These are phyloP conservation scores for Ceriops tagal DNA, from an alignment of 345 rosid genomes.

Conservation along the genomic window DNA sequence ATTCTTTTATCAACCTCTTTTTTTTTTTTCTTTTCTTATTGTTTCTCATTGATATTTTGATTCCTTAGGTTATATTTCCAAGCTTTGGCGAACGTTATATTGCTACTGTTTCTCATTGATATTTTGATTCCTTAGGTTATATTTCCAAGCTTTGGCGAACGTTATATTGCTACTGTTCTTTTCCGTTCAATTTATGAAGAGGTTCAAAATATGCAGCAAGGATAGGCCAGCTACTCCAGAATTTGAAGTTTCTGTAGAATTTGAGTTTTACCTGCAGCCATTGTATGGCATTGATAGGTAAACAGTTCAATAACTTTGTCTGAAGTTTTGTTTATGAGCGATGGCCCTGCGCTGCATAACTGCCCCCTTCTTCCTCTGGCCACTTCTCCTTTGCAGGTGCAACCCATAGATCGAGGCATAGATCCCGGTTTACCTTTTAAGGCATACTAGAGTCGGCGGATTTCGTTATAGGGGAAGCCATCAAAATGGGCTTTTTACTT, in stretches of 20 bases:
- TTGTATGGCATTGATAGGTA: conserved; percentile 6
- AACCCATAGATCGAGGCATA: neutral
- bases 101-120: conserved; percentile 40
- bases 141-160: conserved; percentile 90
- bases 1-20: neutral
- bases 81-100: conserved; percentile 89
- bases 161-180: conserved; percentile 68
- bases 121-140: conserved; percentile 41
- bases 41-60: neutral
- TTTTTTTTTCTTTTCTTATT: conserved; percentile 13
- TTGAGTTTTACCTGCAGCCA: neutral
- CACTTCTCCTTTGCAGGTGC: neutral
- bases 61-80: conserved; percentile 67
- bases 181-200: conserved; percentile 64
- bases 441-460: neutral
- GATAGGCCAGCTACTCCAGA: conserved; percentile 16
- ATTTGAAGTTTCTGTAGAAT: neutral
- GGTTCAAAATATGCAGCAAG: conserved; percentile 50
- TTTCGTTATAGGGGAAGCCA: neutral
- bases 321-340: neutral
- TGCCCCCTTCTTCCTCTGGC: neutral
- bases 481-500: too few species aligned
- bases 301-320: neutral
- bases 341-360: neutral
- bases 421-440: neutral